Percentiles rank a stretch among this genome's conserved stretches.
These are phyloP conservation scores for Colletotrichum filicis DNA, from an alignment of 2,329 filamentous ascomycete species.

Conservation along the genomic window DNA sequence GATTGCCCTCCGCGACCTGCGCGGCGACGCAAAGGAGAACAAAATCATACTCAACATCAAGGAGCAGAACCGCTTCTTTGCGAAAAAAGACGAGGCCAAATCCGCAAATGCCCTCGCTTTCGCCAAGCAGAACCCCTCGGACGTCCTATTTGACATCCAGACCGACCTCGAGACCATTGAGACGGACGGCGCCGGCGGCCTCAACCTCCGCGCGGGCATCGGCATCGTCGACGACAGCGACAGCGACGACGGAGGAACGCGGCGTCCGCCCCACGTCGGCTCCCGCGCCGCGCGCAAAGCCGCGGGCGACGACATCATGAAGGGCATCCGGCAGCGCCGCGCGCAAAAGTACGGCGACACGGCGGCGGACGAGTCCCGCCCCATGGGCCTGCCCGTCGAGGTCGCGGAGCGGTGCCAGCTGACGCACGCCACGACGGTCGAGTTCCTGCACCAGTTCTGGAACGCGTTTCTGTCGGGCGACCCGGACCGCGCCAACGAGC, in stretches of 20 bases:
- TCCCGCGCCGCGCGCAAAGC: slow-evolving; percentile 73
- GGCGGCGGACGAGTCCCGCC: slow-evolving; percentile 14
- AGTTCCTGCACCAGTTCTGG: slow-evolving; percentile 99
- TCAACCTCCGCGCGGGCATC: slow-evolving; percentile 72
- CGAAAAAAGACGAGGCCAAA: slow-evolving; percentile 62
- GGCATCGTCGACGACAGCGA: slow-evolving; percentile 78
- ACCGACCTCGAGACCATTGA: slow-evolving; percentile 68
- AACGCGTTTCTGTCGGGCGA: slow-evolving; percentile 90
- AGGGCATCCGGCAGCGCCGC: slow-evolving; percentile 71
- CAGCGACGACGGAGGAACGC: slow-evolving; percentile 66
- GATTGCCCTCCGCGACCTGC: slow-evolving; percentile 83
- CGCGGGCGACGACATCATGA: slow-evolving; percentile 74
- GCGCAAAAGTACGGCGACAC: slow-evolving; percentile 67
- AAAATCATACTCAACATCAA: slow-evolving; percentile 88
- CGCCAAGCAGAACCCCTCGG: slow-evolving; percentile 74
- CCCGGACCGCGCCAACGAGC: slow-evolving; percentile 80
- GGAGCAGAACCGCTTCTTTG: slow-evolving; percentile 87
- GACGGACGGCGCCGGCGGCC: slow-evolving; percentile 58
- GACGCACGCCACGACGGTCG: slow-evolving; percentile 92
- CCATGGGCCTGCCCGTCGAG: slow-evolving; percentile 60
- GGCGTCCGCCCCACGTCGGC: slow-evolving; percentile 65
- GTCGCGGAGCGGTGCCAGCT: slow-evolving; percentile 69
- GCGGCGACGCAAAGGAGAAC: slow-evolving; percentile 77
- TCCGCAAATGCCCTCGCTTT: slow-evolving; percentile 64
- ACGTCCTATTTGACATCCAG: slow-evolving; percentile 74